Conservation (phyloP, 352 stramenopile genomes). For the Achlya hypogyna region DNA sequence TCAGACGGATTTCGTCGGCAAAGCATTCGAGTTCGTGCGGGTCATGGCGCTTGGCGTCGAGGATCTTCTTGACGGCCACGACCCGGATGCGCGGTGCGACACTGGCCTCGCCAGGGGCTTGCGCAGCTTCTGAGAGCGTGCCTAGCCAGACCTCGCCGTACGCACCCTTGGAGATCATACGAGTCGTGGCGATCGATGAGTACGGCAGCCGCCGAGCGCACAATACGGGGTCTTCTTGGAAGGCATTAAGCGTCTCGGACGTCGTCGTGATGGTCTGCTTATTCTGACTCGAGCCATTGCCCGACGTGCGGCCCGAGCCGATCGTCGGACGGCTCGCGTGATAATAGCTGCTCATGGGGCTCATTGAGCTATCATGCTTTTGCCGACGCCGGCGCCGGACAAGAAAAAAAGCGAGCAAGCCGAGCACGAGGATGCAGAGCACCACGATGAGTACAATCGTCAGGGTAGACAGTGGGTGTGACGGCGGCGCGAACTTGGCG, state of each 20-base stretch:
- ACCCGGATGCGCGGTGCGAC: conserved; percentile 20
- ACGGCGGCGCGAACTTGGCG: neutral
- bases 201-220: conserved; percentile 50
- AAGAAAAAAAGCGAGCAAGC: neutral
- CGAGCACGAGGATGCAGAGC: neutral
- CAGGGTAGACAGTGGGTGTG: neutral
- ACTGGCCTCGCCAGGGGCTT: no score
- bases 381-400: neutral
- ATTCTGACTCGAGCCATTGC: neutral
- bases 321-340: neutral
- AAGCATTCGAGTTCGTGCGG: conserved; percentile 77
- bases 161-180: conserved; percentile 64
- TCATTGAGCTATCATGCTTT: neutral
- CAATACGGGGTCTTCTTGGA: conserved; percentile 53
- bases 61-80: conserved; percentile 70
- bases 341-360: neutral
- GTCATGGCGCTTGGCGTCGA: conserved; percentile 73
- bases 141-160: conserved; percentile 75
- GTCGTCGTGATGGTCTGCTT: conserved; percentile 6
- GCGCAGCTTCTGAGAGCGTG: conserved; percentile 60
- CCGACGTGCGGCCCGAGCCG: neutral
- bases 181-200: conserved; percentile 64
- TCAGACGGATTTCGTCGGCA: conserved; percentile 70
- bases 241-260: conserved; percentile 46
- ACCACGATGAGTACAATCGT: neutral